Conservation (phyloP, 2,329 filamentous ascomycete species). For the Aspergillus quadrilineatus region DNA sequence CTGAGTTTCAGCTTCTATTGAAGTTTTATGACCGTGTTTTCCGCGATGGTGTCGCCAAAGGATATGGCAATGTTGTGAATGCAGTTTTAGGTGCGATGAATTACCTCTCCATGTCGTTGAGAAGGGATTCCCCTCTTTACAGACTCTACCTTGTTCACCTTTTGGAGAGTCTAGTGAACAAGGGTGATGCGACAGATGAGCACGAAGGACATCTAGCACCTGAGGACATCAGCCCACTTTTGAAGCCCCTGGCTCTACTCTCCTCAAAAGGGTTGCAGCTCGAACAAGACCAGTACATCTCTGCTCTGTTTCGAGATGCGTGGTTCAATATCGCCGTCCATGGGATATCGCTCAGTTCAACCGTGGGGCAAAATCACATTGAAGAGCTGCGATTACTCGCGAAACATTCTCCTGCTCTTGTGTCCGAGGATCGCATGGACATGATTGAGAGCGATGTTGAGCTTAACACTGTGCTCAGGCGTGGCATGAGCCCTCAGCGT, state of each 20-base stretch:
- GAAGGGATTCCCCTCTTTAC: slow-evolving; percentile 69
- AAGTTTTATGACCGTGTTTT: slow-evolving; percentile 77
- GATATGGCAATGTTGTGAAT: slow-evolving; percentile 65
- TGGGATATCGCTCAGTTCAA: slow-evolving; percentile 75
- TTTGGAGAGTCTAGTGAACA: slow-evolving; percentile 82
- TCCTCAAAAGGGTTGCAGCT: slow-evolving; percentile 25
- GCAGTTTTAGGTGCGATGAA: slow-evolving; percentile 80
- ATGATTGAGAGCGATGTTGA: slow-evolving; percentile 95
- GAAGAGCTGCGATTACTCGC: slow-evolving; percentile 82
- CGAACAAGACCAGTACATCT: slow-evolving; percentile 63
- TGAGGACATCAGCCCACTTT: slow-evolving; percentile 80
- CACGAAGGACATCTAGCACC: slow-evolving; percentile 75
- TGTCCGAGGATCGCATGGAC: slow-evolving; percentile 84
- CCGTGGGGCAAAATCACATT: slow-evolving; percentile 68
- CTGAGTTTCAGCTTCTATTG: slow-evolving; percentile 81
- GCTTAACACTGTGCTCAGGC: slow-evolving; percentile 85
- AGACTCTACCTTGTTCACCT: slow-evolving; percentile 81
- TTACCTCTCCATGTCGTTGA: slow-evolving; percentile 70
- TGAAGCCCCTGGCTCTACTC: slow-evolving; percentile 83
- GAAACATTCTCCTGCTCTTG: slow-evolving; percentile 79
- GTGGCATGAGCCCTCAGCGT: slow-evolving; percentile 73
- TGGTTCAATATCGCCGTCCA: slow-evolving; percentile 99
- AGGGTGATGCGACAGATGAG: slow-evolving; percentile 79
- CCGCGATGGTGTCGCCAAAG: slow-evolving; percentile 69
- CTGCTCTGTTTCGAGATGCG: slow-evolving; percentile 77